phyloP scores from a whole-genome alignment of 495 filamentous ascomycete genomes.

The Penicillium angulare region DNA sequence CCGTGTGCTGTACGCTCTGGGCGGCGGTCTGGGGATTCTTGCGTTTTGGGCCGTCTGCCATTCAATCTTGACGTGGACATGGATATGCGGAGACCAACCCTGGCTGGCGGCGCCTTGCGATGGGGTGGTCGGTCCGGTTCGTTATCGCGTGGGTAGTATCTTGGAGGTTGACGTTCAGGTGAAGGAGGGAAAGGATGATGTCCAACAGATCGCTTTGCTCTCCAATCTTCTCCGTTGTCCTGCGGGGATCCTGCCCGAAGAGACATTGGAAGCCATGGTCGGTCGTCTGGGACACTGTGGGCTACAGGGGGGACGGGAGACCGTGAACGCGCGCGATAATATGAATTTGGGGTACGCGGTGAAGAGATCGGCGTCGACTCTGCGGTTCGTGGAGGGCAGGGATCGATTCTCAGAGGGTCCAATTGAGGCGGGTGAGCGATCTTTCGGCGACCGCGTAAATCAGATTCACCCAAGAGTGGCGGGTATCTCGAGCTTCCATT shows the following conservation, averaged over 20 bases:
- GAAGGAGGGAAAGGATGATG: conserved; percentile 17
- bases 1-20: conserved; percentile 24
- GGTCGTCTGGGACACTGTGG: conserved; percentile 21
- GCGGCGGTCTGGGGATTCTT: conserved; percentile 28
- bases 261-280: conserved; percentile 27
- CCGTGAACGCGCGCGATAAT: conserved; percentile 25
- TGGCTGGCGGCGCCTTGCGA: conserved; percentile 27
- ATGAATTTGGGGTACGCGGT: conserved; percentile 23
- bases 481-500: conserved; percentile 41
- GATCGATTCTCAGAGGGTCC: conserved; percentile 35
- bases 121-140: conserved; percentile 26
- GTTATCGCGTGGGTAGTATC: conserved; percentile 20
- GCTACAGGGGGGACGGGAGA: conserved; percentile 27
- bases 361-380: conserved; percentile 21
- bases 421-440: conserved; percentile 33
- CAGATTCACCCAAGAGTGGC: conserved; percentile 33
- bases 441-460: conserved; percentile 35
- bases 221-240: conserved; percentile 20
- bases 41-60: conserved; percentile 26
- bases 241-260: conserved; percentile 25
- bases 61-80: conserved; percentile 39
- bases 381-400: conserved; percentile 25
- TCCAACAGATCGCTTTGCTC: conserved; percentile 18
- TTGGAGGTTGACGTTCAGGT: conserved; percentile 18
- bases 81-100: conserved; percentile 39